Percentiles rank a stretch among this genome's conserved stretches.
Conservation (phyloP, 2,329 filamentous ascomycete genomes). For the Fusarium paranaense region DNA sequence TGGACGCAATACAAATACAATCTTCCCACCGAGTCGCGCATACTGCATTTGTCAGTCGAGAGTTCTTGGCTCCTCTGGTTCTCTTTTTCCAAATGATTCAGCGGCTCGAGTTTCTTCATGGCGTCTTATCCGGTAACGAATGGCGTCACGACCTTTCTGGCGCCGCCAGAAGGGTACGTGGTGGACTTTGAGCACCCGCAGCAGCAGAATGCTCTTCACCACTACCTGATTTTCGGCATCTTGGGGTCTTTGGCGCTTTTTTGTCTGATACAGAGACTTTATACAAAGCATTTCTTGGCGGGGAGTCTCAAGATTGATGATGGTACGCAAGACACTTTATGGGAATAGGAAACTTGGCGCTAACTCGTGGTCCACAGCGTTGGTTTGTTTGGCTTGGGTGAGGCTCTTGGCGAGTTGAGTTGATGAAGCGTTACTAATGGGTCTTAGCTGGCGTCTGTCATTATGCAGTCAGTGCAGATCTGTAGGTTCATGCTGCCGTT, state of each 20-base stretch:
- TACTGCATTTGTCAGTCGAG: neutral
- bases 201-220: conserved; percentile 31
- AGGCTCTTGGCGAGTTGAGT: neutral
- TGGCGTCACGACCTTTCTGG: conserved; percentile 37
- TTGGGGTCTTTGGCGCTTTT: conserved; percentile 29
- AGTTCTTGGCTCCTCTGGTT: neutral
- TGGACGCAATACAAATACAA: neutral
- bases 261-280: conserved; percentile 42
- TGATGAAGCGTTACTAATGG: neutral
- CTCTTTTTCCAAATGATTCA: neutral
- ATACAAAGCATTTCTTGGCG: conserved; percentile 43
- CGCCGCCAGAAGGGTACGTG: conserved; percentile 44
- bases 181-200: conserved; percentile 48
- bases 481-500: conserved; percentile 21
- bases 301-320: conserved; percentile 29
- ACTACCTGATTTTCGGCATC: conserved; percentile 43
- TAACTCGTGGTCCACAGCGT: conserved; percentile 3
- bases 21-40: neutral
- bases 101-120: conserved; percentile 7
- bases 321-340: conserved; percentile 8
- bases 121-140: conserved; percentile 29
- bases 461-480: conserved; percentile 41
- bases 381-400: conserved; percentile 31
- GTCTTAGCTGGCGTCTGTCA: conserved; percentile 26
- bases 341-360: neutral